A percentile compares a stretch with the other conserved stretches of the same genome.
These are phyloP conservation scores for Cicer bijugum DNA, from an alignment of 306 rosid genomes.

Conservation along the genomic window DNA sequence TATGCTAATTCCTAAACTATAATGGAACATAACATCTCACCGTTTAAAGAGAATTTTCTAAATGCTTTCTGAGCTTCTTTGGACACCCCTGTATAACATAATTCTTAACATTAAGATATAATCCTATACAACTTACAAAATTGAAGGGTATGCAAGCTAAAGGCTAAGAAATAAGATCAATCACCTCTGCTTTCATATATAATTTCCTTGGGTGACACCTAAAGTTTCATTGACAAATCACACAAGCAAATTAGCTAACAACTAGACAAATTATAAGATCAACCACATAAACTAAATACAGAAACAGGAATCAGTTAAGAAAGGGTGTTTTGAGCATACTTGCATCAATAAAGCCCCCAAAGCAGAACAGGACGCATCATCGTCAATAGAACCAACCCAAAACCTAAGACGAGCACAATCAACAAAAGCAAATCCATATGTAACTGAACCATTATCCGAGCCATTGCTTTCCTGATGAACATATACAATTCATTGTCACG, in stretches of 20 bases:
- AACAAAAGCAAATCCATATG: constrained; percentile 89
- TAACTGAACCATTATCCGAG: constrained; percentile 66
- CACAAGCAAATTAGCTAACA: constrained; percentile 42
- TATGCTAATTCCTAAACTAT: constrained; percentile 30
- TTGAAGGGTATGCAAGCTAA: constrained; percentile 35
- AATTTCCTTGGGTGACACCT: constrained; percentile 97
- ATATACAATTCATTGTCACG: constrained; percentile 28
- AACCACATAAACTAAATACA: constrained; percentile 31
- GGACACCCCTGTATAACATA: constrained; percentile 65
- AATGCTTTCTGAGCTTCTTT: constrained; percentile 80
- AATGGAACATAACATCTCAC: constrained; percentile 53
- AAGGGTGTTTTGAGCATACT: constrained; percentile 55
- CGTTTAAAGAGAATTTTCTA: constrained; percentile 75
- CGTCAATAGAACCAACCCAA: constrained; percentile 86
- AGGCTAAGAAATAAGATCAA: constrained; percentile 31
- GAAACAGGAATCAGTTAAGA: constrained; percentile 28
- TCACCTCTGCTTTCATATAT: constrained; percentile 79
- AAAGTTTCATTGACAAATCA: constrained; percentile 44
- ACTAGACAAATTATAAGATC: constrained; percentile 29
- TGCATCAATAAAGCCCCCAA: constrained; percentile 92
- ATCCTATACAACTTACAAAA: constrained; percentile 37
- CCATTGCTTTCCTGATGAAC: constrained; percentile 57
- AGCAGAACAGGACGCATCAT: constrained; percentile 86
- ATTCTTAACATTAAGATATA: constrained; percentile 32
- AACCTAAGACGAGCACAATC: constrained; percentile 89